phyloP scores from a whole-genome alignment of 495 filamentous ascomycete genomes.

The Neurospora hispaniola region DNA sequence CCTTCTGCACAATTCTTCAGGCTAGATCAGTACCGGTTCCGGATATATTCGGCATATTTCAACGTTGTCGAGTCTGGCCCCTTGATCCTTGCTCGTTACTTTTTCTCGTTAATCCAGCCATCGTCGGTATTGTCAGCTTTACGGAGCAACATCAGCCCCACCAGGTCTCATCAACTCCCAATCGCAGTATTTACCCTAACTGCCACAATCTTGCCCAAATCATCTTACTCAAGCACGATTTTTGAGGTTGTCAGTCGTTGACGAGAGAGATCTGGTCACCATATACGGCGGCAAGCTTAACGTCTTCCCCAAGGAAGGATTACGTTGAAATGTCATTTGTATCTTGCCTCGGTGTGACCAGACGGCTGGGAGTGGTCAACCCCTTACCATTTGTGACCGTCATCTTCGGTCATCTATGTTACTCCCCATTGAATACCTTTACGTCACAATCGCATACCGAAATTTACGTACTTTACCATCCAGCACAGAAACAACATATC shows the following conservation, averaged over 20 bases:
- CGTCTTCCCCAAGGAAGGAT: background rate
- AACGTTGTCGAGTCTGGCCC: background rate
- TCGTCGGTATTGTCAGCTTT: background rate
- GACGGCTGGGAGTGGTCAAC: background rate
- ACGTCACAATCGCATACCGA: background rate
- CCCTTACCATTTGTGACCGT: background rate
- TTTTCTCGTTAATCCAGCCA: background rate
- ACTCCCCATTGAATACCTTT: background rate
- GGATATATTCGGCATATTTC: background rate
- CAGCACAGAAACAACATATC: background rate
- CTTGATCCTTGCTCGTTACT: background rate
- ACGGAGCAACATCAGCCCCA: background rate
- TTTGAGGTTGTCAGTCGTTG: background rate
- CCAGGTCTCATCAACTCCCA: background rate
- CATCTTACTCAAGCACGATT: background rate
- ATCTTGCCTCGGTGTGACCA: background rate
- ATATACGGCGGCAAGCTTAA: background rate
- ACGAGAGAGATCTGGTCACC: background rate
- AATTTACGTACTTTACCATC: background rate
- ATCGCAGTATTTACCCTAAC: background rate
- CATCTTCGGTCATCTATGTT: background rate
- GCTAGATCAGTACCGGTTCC: background rate
- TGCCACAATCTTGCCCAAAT: background rate
- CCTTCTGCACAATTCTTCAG: background rate
- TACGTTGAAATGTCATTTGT: background rate